Conservation (phyloP, 257 asterid genomes). For the Eucommia ulmoides region DNA sequence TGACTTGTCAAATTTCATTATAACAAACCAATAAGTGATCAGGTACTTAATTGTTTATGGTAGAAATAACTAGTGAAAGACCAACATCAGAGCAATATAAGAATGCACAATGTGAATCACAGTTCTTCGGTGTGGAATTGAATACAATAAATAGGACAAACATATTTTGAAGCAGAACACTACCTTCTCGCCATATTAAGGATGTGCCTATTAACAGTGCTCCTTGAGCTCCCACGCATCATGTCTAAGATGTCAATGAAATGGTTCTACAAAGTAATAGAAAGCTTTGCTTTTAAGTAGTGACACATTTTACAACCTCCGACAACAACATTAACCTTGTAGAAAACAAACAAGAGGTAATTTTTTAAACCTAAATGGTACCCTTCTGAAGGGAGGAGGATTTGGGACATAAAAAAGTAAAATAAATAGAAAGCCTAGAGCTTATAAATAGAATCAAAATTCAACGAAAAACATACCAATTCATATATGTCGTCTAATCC, state of each 20-base stretch:
- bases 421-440: slow-evolving; percentile 5
- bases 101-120: background rate
- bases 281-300: too few species aligned
- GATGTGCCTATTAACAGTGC: slow-evolving; percentile 38
- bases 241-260: slow-evolving; percentile 60
- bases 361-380: too few species aligned
- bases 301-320: too few species aligned
- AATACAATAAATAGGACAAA: background rate
- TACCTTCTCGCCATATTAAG: slow-evolving; percentile 68
- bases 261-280: slow-evolving; percentile 53
- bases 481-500: slow-evolving; percentile 38
- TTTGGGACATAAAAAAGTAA: slow-evolving; percentile 4
- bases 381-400: too few species aligned
- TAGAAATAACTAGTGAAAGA: background rate
- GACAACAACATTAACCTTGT: too few species aligned
- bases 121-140: background rate
- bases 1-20: too few species aligned
- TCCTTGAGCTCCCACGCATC: slow-evolving; percentile 74
- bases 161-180: slow-evolving; percentile 4
- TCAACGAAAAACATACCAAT: slow-evolving; percentile 40
- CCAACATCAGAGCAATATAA: background rate
- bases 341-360: too few species aligned
- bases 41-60: background rate
- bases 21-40: background rate
- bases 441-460: slow-evolving; percentile 4